Conservation (phyloP, 2,329 filamentous ascomycete genomes). For the Huntiella bhutanensis region DNA sequence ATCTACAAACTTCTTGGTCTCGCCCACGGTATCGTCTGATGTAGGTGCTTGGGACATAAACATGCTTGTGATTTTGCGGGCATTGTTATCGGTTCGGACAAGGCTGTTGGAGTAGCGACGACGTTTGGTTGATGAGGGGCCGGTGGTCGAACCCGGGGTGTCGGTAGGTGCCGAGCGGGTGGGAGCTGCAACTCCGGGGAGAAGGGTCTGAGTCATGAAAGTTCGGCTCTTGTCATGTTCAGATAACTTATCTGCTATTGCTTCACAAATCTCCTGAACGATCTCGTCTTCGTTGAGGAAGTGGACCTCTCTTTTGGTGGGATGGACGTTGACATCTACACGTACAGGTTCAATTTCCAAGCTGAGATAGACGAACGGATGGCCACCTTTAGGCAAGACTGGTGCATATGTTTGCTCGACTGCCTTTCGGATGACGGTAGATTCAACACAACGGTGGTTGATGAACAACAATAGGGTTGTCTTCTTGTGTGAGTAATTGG, state of each 20-base stretch:
- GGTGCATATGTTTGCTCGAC: constrained; percentile 75
- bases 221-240: constrained; percentile 85
- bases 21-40: constrained; percentile 18
- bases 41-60: constrained; percentile 23
- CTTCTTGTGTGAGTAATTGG: constrained; percentile 85
- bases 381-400: constrained; percentile 82
- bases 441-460: constrained; percentile 89
- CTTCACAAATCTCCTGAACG: constrained; percentile 63
- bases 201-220: constrained; percentile 80
- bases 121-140: constrained; percentile 20
- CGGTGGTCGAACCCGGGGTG: constrained; percentile 15
- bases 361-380: constrained; percentile 84
- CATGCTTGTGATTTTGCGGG: constrained; percentile 95
- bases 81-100: constrained; percentile 70
- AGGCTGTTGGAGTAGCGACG: constrained; percentile 48
- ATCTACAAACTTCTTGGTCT: constrained; percentile 25
- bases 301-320: constrained; percentile 90
- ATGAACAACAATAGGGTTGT: constrained; percentile 83
- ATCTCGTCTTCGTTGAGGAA: constrained; percentile 97
- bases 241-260: constrained; percentile 59
- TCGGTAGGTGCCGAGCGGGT: constrained; percentile 17
- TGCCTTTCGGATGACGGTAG: constrained; percentile 67
- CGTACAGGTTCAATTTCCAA: constrained; percentile 80
- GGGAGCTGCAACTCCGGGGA: constrained; percentile 40
- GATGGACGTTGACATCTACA: constrained; percentile 94